Conservation (phyloP, 306 rosid genomes). For the Dicorynia guianensis region DNA sequence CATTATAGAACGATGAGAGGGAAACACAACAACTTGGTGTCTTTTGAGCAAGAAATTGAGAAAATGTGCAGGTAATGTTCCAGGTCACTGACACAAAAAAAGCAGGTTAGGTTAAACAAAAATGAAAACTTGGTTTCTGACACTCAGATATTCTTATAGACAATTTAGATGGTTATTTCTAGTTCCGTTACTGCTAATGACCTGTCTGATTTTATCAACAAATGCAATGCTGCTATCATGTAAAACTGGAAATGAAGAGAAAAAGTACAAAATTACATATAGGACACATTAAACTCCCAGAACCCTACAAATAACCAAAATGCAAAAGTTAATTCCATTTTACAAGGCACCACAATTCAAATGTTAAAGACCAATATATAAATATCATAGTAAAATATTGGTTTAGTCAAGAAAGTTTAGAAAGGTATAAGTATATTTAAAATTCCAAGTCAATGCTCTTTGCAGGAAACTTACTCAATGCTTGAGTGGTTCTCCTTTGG, state of each 20-base stretch:
- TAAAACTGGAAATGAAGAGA: too few species aligned
- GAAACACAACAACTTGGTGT: conserved; percentile 79
- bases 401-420: not conserved
- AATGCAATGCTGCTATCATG: too few species aligned
- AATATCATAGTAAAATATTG: not conserved
- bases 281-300: too few species aligned
- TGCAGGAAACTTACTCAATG: conserved; percentile 60
- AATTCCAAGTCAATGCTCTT: not conserved
- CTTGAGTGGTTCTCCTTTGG: conserved; percentile 70
- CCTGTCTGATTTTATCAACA: not conserved
- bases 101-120: conserved; percentile 6
- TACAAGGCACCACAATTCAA: too few species aligned
- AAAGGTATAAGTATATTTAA: not conserved
- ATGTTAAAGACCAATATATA: too few species aligned
- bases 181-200: not conserved
- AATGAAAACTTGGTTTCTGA: not conserved
- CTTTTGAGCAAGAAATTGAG: conserved; percentile 75
- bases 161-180: not conserved
- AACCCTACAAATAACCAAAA: too few species aligned
- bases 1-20: conserved; percentile 73
- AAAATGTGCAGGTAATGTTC: conserved; percentile 72
- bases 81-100: conserved; percentile 66
- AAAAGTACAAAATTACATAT: too few species aligned
- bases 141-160: not conserved
- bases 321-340: too few species aligned